Percentiles rank a stretch among this genome's conserved stretches.
These are phyloP conservation scores for Marchantia paleacea DNA, from an alignment of 225 moss, liverwort and hornwort species.

Conservation along the genomic window DNA sequence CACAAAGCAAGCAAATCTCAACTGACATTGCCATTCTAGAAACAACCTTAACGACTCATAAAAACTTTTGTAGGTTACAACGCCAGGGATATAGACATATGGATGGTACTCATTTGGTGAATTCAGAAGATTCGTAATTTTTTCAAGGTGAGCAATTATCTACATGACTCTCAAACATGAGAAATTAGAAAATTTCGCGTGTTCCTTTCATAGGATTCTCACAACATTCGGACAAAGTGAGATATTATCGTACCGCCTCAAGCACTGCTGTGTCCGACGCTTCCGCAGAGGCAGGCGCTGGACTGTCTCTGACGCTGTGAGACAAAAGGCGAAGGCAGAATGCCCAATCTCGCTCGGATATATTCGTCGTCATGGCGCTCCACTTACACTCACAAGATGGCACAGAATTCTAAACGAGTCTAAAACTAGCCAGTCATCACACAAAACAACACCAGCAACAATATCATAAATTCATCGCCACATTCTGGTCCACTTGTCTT, in stretches of 20 bases:
- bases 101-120: no score
- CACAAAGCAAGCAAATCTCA: no score
- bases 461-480: no score
- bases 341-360: slow-evolving; percentile 53
- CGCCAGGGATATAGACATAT: no score
- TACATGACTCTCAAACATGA: neutral
- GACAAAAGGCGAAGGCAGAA: slow-evolving; percentile 78
- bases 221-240: neutral
- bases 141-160: neutral
- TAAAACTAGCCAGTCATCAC: neutral
- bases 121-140: no score
- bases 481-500: no score
- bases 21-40: no score
- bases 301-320: slow-evolving; percentile 72
- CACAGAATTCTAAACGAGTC: neutral
- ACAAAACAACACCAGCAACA: neutral
- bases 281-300: slow-evolving; percentile 50
- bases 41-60: no score
- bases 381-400: neutral
- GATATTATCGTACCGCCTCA: slow-evolving; percentile 48
- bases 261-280: slow-evolving; percentile 61
- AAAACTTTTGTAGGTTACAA: no score
- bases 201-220: neutral
- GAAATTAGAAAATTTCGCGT: neutral
- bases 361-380: slow-evolving; percentile 26